A percentile compares a stretch with the other conserved stretches of the same genome.
phyloP scores from a whole-genome alignment of 768 basidiomycete species.

The Russula abietina region DNA sequence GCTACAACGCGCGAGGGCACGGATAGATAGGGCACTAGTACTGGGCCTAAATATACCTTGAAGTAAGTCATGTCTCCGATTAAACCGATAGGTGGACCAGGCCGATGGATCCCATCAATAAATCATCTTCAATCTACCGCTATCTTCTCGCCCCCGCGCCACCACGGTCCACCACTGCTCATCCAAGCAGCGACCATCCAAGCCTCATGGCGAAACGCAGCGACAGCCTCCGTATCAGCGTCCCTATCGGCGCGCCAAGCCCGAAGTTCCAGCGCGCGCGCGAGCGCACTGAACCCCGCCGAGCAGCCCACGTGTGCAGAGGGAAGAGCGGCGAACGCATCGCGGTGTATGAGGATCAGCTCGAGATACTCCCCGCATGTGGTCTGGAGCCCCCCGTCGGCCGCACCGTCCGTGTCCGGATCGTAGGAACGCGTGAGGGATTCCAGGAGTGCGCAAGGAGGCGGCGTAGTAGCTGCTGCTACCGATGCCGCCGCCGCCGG shows the following conservation, averaged over 20 bases:
- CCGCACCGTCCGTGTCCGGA: conserved; percentile 22
- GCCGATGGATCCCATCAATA: neutral
- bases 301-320: conserved; percentile 60
- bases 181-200: conserved; percentile 41
- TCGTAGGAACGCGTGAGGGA: conserved; percentile 27
- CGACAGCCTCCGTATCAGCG: conserved; percentile 62
- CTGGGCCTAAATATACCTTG: neutral
- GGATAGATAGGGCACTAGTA: neutral
- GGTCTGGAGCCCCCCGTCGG: conserved; percentile 37
- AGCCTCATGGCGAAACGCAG: conserved; percentile 64
- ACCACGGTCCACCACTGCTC: conserved; percentile 24
- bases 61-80: neutral
- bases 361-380: conserved; percentile 75
- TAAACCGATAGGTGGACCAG: neutral
- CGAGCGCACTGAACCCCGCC: conserved; percentile 58
- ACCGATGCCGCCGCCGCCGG: neutral
- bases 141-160: conserved; percentile 19
- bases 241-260: conserved; percentile 68
- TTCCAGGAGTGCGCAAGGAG: conserved; percentile 32
- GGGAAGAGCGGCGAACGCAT: conserved; percentile 57
- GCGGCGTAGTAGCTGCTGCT: neutral
- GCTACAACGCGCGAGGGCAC: conserved; percentile 15
- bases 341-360: conserved; percentile 70
- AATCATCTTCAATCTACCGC: neutral
- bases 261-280: conserved; percentile 53